Evolutionary conservation across 345 rosid species (phyloP), one percentile per base, ranked within the genome.

Genomic region (Salix dunnii): DNA sequence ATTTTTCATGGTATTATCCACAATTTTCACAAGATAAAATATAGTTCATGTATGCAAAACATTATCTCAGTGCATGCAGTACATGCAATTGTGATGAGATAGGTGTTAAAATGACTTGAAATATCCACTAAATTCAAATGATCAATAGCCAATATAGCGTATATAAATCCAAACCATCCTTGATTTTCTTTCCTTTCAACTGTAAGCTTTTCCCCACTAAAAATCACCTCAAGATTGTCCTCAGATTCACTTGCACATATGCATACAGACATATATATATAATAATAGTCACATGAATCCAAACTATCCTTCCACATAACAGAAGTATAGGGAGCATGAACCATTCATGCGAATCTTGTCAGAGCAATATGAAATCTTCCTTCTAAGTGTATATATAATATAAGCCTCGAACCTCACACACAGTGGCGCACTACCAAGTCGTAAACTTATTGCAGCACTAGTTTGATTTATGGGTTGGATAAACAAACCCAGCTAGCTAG

Each of bases 281-380:
- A 3, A 55, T 55, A 33, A 36, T n/a, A 36, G 40, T 60, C 76
- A 60, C 67, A 40, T 60, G 67, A 73, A 60, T 61, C 53, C 68
- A 58, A 25, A 36, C 53, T 40, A 63, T 60, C 21, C 31, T 28
- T 51, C 63, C 63, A 31, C 28, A 61, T 21, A 31, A 31, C 20
- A 71, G 16, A 35, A 70, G n/a, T 42, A 33, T 23, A 36, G 17
- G 74, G 43, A 71, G 18, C 64, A 36, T 33, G 20, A 13, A 40
- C 31, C 51, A 18, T 38, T 35, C 31, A 18, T 40, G 51, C 25
- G 20, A 68, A 14, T 55, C 62, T 25, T 55, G 14, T 55, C 62
- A 55, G 12, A 21, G 12, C 25, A 53, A 21, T 21, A 21, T 53
- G 11, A 53, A 21, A n/a, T n/a, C 61, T 21, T 21, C 25, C 61